phyloP scores from a whole-genome alignment of 1,284 basidiomycete species.

The Rhodotorula glutinis region DNA sequence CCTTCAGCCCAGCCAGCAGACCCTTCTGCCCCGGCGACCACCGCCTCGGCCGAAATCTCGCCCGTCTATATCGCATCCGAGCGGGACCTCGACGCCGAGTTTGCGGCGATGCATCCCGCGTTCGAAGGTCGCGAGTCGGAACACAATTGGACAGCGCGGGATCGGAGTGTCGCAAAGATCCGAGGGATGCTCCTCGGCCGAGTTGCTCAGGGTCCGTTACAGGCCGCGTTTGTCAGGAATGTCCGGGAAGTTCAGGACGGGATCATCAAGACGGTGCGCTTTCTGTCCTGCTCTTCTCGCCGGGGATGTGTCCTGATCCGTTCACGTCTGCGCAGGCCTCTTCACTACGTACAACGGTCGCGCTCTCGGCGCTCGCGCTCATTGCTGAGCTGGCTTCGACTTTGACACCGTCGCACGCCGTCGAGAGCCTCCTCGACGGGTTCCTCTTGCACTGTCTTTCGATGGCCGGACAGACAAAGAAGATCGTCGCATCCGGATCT shows the following conservation, averaged over 20 bases:
- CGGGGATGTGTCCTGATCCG: background rate
- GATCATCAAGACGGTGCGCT: constrained; percentile 78
- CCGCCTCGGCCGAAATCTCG: constrained; percentile 13
- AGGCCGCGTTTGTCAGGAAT: constrained; percentile 65
- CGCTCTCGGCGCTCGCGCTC: constrained; percentile 72
- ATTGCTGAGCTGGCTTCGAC: constrained; percentile 70
- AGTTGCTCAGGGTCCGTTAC: constrained; percentile 60
- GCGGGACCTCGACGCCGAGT: constrained; percentile 80
- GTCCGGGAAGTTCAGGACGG: constrained; percentile 77
- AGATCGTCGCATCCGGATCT: constrained; percentile 80
- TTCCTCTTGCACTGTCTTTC: constrained; percentile 71
- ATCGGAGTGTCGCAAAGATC: constrained; percentile 72
- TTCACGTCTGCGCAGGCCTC: constrained; percentile 57
- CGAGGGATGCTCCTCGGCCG: constrained; percentile 77
- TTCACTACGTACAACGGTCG: constrained; percentile 88
- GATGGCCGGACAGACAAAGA: constrained; percentile 94
- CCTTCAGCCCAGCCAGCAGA: constrained; percentile 29
- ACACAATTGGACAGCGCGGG: constrained; percentile 88
- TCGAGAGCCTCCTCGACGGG: constrained; percentile 67
- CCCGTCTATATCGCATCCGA: constrained; percentile 70
- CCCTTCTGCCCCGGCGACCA: constrained; percentile 16
- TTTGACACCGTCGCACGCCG: constrained; percentile 64
- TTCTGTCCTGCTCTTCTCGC: background rate
- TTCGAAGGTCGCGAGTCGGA: constrained; percentile 97
- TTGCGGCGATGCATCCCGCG: constrained; percentile 67